These are phyloP conservation scores for Pelargonium cotyledonis DNA, from an alignment of 441 rosid species.

Conservation along the genomic window DNA sequence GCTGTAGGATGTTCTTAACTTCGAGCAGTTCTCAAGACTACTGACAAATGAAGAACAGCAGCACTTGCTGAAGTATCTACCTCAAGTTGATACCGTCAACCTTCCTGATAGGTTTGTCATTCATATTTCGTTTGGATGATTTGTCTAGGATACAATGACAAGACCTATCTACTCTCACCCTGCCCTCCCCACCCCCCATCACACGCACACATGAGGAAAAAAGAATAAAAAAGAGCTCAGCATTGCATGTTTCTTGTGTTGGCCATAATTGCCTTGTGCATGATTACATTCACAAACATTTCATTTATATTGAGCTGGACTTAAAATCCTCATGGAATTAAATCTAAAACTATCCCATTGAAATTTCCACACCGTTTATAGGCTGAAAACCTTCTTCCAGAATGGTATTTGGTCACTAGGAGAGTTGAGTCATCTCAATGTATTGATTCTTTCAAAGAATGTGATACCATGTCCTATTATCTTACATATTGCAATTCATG, in stretches of 20 bases:
- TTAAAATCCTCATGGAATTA: background rate
- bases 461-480: background rate
- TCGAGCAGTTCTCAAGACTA: slow-evolving; percentile 56
- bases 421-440: background rate
- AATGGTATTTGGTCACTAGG: background rate
- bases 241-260: background rate
- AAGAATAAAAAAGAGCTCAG: too few species aligned
- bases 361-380: background rate
- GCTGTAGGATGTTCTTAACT: slow-evolving; percentile 67
- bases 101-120: slow-evolving; percentile 51
- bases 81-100: slow-evolving; percentile 48
- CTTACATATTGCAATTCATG: background rate
- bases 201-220: too few species aligned
- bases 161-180: background rate
- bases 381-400: background rate
- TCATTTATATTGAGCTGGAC: background rate
- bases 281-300: too few species aligned
- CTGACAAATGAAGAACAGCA: slow-evolving; percentile 74
- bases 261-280: background rate
- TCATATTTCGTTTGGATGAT: background rate
- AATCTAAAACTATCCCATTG: background rate
- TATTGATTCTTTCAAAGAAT: background rate
- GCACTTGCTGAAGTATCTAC: slow-evolving; percentile 60
- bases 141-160: background rate
- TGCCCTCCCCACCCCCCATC: too few species aligned